These are phyloP conservation scores for Penicillium occitanis DNA, from an alignment of 2,329 filamentous ascomycete genomes.

Conservation along the genomic window DNA sequence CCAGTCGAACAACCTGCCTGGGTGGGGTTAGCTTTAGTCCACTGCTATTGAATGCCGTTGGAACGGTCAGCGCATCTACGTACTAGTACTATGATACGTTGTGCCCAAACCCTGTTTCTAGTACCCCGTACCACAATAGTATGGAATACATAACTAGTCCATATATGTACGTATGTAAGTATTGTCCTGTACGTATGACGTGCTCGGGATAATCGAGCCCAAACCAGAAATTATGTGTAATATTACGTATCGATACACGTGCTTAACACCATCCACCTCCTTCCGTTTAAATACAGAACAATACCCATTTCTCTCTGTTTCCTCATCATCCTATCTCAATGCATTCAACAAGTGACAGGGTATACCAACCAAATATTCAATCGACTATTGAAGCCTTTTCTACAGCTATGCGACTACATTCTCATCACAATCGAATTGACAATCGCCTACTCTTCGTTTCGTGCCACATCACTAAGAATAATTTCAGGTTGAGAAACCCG, in stretches of 20 bases:
- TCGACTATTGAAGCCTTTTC: too few species aligned
- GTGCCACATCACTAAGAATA: background rate
- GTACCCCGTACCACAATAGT: too few species aligned
- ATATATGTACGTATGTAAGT: background rate
- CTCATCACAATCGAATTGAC: background rate
- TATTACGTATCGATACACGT: background rate
- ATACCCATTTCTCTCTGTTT: background rate
- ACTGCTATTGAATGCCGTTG: too few species aligned
- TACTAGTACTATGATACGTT: too few species aligned
- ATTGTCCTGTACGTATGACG: background rate
- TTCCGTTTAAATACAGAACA: background rate
- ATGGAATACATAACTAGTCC: too few species aligned
- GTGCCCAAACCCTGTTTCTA: background rate
- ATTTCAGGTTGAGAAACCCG: background rate
- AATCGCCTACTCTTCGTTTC: background rate
- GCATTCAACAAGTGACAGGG: background rate
- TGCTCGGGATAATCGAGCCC: background rate
- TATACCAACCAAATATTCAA: background rate
- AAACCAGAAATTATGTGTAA: background rate
- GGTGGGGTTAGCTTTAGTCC: background rate
- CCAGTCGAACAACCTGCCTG: background rate
- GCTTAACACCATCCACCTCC: background rate
- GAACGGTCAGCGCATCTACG: background rate
- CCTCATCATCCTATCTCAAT: background rate
- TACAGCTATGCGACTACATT: background rate